Percentiles rank a stretch among this genome's conserved stretches.
phyloP scores from a whole-genome alignment of 129 eudicot genomes.

The Artemisia argyi region DNA sequence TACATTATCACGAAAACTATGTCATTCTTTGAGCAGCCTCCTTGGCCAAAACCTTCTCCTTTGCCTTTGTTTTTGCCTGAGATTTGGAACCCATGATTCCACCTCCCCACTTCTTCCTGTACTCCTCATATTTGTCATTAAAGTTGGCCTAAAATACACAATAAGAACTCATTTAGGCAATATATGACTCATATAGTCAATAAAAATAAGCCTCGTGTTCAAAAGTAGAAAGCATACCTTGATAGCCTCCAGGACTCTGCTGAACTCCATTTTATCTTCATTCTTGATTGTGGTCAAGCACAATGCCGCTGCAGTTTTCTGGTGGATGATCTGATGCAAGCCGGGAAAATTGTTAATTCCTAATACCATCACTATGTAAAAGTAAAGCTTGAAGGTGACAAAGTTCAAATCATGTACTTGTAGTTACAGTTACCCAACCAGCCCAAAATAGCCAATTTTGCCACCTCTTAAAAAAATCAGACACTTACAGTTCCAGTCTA shows the following conservation, averaged over 20 bases:
- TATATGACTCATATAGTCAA: not conserved
- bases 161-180: not conserved
- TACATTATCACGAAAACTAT: slow-evolving; percentile 23
- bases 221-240: slow-evolving; percentile 45
- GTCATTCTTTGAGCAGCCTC: slow-evolving; percentile 93
- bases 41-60: slow-evolving; percentile 80
- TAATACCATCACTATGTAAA: too few relatives aligned
- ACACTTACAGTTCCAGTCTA: slow-evolving; percentile 55
- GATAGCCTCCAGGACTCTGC: slow-evolving; percentile 83
- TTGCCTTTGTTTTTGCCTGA: slow-evolving; percentile 90
- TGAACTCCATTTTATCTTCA: slow-evolving; percentile 90
- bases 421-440: too few relatives aligned
- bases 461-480: not conserved
- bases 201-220: not conserved
- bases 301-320: slow-evolving; percentile 88
- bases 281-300: slow-evolving; percentile 90
- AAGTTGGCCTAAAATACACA: slow-evolving; percentile 66
- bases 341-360: not conserved
- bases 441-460: too few relatives aligned
- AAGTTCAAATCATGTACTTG: too few relatives aligned
- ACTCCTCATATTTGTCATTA: slow-evolving; percentile 86
- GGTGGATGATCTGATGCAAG: slow-evolving; percentile 68
- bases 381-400: too few relatives aligned
- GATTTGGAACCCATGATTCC: slow-evolving; percentile 95
- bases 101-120: slow-evolving; percentile 97